Conservation (phyloP, 2,329 filamentous ascomycete species). For the Colletotrichum sp. region DNA sequence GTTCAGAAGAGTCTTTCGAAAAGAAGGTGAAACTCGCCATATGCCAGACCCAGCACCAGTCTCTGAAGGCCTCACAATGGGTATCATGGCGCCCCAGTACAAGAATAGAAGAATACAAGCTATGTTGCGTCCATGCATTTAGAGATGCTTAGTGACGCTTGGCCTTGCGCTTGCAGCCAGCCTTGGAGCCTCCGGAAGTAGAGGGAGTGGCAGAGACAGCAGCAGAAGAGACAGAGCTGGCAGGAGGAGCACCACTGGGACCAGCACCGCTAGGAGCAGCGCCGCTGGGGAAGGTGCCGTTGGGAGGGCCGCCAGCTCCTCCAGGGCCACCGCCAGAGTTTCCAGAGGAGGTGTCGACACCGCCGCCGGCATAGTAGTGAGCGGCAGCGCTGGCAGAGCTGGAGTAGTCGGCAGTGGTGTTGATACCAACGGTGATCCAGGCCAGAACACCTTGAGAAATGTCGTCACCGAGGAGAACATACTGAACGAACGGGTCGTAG, state of each 20-base stretch:
- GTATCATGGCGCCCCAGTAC: not conserved
- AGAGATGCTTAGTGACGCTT: not conserved
- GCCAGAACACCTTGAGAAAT: not conserved
- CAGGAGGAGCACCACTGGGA: not conserved
- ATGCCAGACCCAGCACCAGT: not conserved
- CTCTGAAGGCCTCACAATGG: not conserved
- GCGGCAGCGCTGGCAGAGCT: not conserved
- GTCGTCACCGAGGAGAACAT: not conserved
- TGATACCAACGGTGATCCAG: not conserved
- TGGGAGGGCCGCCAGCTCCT: not conserved
- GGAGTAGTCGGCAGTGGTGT: not conserved
- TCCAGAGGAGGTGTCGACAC: not conserved
- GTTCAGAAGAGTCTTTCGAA: not conserved
- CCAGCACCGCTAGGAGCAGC: not conserved
- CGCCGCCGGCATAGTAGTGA: not conserved
- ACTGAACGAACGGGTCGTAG: not conserved
- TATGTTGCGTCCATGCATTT: not conserved
- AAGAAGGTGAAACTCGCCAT: not conserved
- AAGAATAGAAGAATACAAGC: not conserved
- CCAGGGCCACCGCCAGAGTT: not conserved
- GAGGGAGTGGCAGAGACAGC: not conserved
- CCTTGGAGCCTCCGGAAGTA: not conserved
- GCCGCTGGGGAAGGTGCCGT: not conserved
- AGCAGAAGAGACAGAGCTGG: not conserved
- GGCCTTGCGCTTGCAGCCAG: not conserved